Conservation (phyloP, 768 basidiomycete genomes). For the Boletus rubescentipes region DNA sequence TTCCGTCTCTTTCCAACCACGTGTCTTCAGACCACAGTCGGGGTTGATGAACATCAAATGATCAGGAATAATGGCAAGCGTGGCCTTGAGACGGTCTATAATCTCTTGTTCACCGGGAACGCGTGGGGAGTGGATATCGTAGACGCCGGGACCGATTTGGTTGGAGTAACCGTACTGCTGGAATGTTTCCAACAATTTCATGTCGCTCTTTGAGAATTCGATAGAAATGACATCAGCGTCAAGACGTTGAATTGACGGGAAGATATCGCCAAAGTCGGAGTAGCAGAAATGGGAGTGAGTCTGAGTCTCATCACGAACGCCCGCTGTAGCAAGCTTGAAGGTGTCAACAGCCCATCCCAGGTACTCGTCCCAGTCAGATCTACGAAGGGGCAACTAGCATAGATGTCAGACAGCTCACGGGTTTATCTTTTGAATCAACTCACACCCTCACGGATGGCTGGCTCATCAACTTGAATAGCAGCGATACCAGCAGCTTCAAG, state of each 20-base stretch:
- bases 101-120: slow-evolving; percentile 93
- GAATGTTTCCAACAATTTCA: slow-evolving; percentile 97
- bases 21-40: slow-evolving; percentile 98
- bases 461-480: slow-evolving; percentile 99
- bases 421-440: slow-evolving; percentile 28
- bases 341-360: slow-evolving; percentile 98
- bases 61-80: slow-evolving; percentile 79
- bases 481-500: slow-evolving; percentile 95
- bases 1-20: slow-evolving; percentile 98
- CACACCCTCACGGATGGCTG: slow-evolving; percentile 98
- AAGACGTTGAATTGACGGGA: slow-evolving; percentile 93
- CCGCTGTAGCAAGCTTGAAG: slow-evolving; percentile 96
- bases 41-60: slow-evolving; percentile 92
- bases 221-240: slow-evolving; percentile 99
- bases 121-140: slow-evolving; percentile 99
- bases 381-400: slow-evolving; percentile 86
- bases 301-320: slow-evolving; percentile 91
- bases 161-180: slow-evolving; percentile 93
- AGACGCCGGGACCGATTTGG: slow-evolving; percentile 97
- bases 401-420: neutral
- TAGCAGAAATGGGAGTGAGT: slow-evolving; percentile 99
- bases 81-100: slow-evolving; percentile 83
- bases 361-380: slow-evolving; percentile 94
- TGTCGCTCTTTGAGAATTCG: slow-evolving; percentile 97
- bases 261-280: slow-evolving; percentile 98